Evolutionary conservation across 169 alveolate species (phyloP).

Genomic region (Cyclospora cayetanensis): DNA sequence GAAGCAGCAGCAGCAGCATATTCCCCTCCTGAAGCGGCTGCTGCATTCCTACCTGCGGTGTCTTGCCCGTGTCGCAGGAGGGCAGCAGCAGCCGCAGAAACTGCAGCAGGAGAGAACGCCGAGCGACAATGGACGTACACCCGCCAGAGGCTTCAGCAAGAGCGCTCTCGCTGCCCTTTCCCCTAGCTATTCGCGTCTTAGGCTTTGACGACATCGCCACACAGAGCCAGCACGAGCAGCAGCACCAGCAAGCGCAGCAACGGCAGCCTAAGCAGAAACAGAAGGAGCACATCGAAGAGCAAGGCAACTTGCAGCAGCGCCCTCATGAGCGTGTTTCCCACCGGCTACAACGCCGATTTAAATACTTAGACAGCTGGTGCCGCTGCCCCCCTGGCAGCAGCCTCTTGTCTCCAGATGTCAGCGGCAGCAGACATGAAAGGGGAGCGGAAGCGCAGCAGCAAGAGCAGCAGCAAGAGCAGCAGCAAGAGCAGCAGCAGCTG

Average conservation of each 20-base stretch:
- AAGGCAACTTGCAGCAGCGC: background rate
- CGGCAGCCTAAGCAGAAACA: background rate
- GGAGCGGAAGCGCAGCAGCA: background rate
- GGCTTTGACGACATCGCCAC: background rate
- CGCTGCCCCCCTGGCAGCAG: background rate
- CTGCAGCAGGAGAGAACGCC: background rate
- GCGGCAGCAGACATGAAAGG: background rate
- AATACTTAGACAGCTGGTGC: background rate
- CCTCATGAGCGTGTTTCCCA: background rate
- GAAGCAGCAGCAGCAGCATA: too few species aligned
- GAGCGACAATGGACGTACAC: too few species aligned
- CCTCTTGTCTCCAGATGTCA: background rate
- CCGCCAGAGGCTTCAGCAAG: too few species aligned
- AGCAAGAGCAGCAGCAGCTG: background rate
- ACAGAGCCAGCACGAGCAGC: background rate
- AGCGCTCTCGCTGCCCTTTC: too few species aligned
- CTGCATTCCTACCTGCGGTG: too few species aligned
- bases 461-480: background rate
- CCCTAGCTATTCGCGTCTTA: background rate
- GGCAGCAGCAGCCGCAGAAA: too few species aligned
- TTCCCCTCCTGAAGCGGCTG: too few species aligned
- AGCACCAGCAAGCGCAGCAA: background rate
- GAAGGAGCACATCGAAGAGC: background rate
- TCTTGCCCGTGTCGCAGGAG: too few species aligned
- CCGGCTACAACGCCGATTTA: background rate